These are phyloP conservation scores for Torulaspora franciscae DNA, from an alignment of 805 yeast species.

Conservation along the genomic window DNA sequence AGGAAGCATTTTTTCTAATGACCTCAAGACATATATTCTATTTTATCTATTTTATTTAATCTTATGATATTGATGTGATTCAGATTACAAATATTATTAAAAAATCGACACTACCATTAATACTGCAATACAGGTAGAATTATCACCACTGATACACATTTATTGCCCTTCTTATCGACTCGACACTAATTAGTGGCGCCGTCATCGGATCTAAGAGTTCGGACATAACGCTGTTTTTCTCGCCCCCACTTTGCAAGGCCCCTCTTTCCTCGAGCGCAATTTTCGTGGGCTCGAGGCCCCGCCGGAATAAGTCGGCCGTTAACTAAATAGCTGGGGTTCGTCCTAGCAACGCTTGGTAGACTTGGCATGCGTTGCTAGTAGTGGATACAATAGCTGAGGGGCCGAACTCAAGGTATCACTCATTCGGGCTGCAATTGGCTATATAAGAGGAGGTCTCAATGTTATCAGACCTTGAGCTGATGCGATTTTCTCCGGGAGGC, in stretches of 20 bases:
- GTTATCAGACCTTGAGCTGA: neutral
- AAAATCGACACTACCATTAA: neutral
- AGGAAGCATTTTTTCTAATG: neutral
- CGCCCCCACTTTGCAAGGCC: neutral
- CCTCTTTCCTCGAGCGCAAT: neutral
- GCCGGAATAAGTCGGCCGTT: conserved; percentile 2
- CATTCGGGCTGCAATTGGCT: neutral
- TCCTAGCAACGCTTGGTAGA: neutral
- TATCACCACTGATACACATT: too few species aligned
- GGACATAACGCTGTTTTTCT: neutral
- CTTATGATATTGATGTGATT: neutral
- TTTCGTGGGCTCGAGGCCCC: conserved; percentile 1
- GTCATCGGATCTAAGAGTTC: neutral
- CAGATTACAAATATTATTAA: neutral
- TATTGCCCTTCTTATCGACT: neutral
- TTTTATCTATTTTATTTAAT: neutral
- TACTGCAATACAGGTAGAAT: too few species aligned
- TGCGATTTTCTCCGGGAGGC: neutral
- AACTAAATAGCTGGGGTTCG: neutral
- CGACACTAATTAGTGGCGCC: neutral
- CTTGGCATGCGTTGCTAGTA: neutral
- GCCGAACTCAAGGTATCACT: neutral
- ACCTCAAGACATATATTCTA: neutral
- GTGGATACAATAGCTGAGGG: neutral
- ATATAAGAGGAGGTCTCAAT: neutral